Evolutionary conservation across 2,329 filamentous ascomycete genomes (phyloP).

Genomic region (Trichoderma simmonsii): DNA sequence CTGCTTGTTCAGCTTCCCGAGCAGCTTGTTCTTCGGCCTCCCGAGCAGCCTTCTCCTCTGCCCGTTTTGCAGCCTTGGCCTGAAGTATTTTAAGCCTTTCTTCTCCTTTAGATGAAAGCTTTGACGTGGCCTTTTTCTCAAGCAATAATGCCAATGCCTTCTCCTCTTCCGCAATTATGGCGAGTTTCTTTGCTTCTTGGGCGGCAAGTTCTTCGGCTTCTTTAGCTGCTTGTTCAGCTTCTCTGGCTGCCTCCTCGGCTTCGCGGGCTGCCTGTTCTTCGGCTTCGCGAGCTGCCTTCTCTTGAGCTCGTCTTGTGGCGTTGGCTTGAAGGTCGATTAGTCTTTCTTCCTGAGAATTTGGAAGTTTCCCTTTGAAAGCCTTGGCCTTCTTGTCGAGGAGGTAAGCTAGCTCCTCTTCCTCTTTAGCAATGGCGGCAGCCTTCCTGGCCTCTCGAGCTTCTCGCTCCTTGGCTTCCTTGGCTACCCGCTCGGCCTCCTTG

Average conservation of each 20-base stretch:
- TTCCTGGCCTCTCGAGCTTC: slow-evolving; percentile 18
- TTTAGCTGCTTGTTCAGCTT: slow-evolving; percentile 24
- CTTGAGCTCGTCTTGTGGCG: slow-evolving; percentile 36
- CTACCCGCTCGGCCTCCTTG: slow-evolving; percentile 33
- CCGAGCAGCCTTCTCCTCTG: slow-evolving; percentile 25
- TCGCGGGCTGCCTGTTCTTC: slow-evolving; percentile 33
- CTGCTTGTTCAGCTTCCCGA: slow-evolving; percentile 23
- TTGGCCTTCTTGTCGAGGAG: slow-evolving; percentile 49
- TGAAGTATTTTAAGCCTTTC: not conserved
- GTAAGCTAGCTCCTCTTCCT: slow-evolving; percentile 39
- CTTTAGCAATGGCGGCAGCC: slow-evolving; percentile 24
- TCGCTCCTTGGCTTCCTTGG: slow-evolving; percentile 37
- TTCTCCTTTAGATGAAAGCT: slow-evolving; percentile 19
- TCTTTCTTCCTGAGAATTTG: slow-evolving; percentile 46
- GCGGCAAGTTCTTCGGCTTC: slow-evolving; percentile 6
- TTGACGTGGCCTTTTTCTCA: slow-evolving; percentile 45
- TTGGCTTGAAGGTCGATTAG: slow-evolving; percentile 37
- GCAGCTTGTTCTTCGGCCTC: slow-evolving; percentile 26
- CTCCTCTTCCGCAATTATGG: slow-evolving; percentile 30
- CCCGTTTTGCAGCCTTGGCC: not conserved
- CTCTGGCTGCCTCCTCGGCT: slow-evolving; percentile 26
- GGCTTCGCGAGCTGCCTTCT: slow-evolving; percentile 29
- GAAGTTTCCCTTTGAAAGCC: slow-evolving; percentile 41
- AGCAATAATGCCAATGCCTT: slow-evolving; percentile 41
- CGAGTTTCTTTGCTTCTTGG: slow-evolving; percentile 20